Evolutionary conservation across 2,329 filamentous ascomycete species (phyloP), one percentile per base, ranked within the genome.

Genomic region (Drechslerella dactyloides): DNA sequence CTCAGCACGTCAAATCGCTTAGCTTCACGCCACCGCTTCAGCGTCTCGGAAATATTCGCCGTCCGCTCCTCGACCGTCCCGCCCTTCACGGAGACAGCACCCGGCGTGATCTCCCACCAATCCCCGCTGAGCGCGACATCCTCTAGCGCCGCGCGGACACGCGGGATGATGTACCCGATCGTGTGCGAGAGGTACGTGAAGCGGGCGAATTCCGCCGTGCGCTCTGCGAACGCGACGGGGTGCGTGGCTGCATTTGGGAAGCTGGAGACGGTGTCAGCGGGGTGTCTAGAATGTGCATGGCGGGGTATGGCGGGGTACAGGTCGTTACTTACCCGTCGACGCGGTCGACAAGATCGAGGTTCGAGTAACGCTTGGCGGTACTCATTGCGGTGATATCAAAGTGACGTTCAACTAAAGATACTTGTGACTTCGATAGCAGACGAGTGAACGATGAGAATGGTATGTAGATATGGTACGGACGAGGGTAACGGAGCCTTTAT

Each of bases 111-210:
- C 7, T 33, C 46, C 75, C 75, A 76, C 76, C 93, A 94, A 27
- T 92, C 86, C 24, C 89, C 88, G 19, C 86, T 88, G 72, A 90
- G 86, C 76, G 92, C 90, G 19, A 90, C 85, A 78, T 93, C 89
- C 44, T 93, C 87, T 2, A 96, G 84, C 0, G 89, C 86, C 1
- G 88, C 87, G 2, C 90, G 89, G 33, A 77, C 74, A 1, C 46
- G 23, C 10, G 75, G 75, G 27, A 75, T 69, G 33, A 77, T 59
- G 68, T 77, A 77, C 1, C 76, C 75, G 19, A 77, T 63, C 0
- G 63, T 75, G 60, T 76, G 68, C 4, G 73, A 52, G 33, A 53
- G 55, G 60, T 75, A 58, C 19, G 73, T 69, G 62, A 77, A 74
- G 37, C 64, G 42, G 4, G 57, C 46, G 56, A 76, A 73, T 11